These are phyloP conservation scores for Isabelozyma rhagii DNA, from an alignment of 805 yeast species.

Conservation along the genomic window DNA sequence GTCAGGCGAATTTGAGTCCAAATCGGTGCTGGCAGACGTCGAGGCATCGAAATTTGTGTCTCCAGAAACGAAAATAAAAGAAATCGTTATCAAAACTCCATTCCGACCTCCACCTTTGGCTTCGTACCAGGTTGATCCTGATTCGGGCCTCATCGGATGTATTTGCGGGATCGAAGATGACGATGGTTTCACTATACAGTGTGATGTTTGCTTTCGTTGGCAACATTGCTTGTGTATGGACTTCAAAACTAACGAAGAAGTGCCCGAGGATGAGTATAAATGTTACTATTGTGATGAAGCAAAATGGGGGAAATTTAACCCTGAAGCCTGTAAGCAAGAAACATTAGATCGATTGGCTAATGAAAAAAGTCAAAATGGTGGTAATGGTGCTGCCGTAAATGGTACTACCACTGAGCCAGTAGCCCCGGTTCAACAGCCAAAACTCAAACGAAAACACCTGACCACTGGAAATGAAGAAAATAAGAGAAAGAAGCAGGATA, in stretches of 20 bases:
- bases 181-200: conserved; percentile 92
- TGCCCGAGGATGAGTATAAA: conserved; percentile 71
- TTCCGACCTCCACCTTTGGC: conserved; percentile 29
- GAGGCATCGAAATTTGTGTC: background rate
- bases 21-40: background rate
- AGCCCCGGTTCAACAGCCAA: background rate
- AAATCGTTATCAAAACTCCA: background rate
- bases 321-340: conserved; percentile 26
- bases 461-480: conserved; percentile 29
- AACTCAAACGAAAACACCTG: conserved; percentile 14
- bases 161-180: conserved; percentile 84
- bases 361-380: conserved; percentile 12
- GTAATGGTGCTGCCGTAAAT: background rate
- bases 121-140: conserved; percentile 67
- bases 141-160: conserved; percentile 85
- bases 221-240: conserved; percentile 93
- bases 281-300: conserved; percentile 70
- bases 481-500: conserved; percentile 22
- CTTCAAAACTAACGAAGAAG: conserved; percentile 65
- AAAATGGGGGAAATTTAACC: conserved; percentile 43
- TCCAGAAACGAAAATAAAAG: background rate
- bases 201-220: conserved; percentile 91
- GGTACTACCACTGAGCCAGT: conserved; percentile 14
- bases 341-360: conserved; percentile 28
- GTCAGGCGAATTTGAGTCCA: background rate